Conservation (phyloP, 192 early-diverging fungal genomes). For the Podila epigama region DNA sequence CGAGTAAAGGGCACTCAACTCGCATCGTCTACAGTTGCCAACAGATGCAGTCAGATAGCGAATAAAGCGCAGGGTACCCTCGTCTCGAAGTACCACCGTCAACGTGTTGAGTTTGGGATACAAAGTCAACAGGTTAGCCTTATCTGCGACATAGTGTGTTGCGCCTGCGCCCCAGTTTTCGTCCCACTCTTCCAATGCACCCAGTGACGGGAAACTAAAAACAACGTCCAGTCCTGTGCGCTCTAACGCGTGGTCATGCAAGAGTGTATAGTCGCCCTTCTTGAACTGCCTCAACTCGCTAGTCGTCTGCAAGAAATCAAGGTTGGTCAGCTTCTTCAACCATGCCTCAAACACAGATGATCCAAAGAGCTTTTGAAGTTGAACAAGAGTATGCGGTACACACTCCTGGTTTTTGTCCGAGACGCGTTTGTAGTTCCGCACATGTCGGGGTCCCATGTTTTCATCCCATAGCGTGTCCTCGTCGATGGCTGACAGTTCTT, state of each 20-base stretch:
- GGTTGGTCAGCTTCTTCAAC: constrained; percentile 30
- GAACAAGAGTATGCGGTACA: constrained; percentile 8
- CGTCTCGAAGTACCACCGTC: constrained; percentile 60
- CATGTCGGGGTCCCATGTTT: constrained; percentile 53
- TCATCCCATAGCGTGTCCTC: constrained; percentile 18
- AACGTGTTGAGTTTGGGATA: constrained; percentile 62
- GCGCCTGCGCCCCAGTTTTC: constrained; percentile 61
- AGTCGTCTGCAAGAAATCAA: constrained; percentile 8
- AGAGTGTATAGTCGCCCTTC: constrained; percentile 63
- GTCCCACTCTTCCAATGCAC: constrained; percentile 47
- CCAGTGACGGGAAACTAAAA: constrained; percentile 43
- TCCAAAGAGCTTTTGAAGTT: constrained; percentile 34
- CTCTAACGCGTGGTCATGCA: constrained; percentile 66
- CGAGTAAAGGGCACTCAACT: constrained; percentile 28
- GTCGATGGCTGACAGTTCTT: constrained; percentile 32
- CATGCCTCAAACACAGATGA: constrained; percentile 44
- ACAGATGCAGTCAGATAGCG: constrained; percentile 61
- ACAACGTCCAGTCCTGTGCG: constrained; percentile 59
- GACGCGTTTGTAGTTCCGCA: constrained; percentile 56
- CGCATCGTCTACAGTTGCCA: constrained; percentile 27
- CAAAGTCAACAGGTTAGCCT: constrained; percentile 56
- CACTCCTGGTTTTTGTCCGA: constrained; percentile 12
- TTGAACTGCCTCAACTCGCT: constrained; percentile 57
- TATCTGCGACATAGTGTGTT: constrained; percentile 64
- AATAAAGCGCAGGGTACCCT: constrained; percentile 64